Base-by-base conservation (phyloP, 768 basidiomycete genomes). In the Artomyces pyxidatus region DNA sequence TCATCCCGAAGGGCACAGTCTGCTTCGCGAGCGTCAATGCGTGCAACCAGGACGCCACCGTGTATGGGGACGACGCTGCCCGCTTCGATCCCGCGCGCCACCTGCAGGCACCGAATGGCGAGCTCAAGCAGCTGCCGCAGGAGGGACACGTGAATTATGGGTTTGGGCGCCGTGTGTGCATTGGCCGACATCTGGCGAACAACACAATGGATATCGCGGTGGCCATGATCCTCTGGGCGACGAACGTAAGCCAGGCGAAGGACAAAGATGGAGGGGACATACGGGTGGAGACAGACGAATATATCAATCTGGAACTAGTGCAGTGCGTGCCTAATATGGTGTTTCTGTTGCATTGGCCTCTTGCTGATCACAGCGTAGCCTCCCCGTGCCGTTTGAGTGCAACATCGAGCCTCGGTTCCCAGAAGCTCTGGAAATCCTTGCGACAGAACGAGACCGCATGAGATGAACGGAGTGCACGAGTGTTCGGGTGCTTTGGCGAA, bases 1-100 rank as follows among this genome's bases (percentile, higher is more conserved):
- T 58, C 45, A 68, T 71, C 16, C 69, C 70, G 1, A 63, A 60
- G 22, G 69, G 66, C 9, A 63, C 67, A 1, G 56, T 65, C 1
- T 56, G 67, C 25, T 48, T 68, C 11, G 56, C 58, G 6, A 68
- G 65, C 32, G 6, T 32, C 22, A 49, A 55, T 43, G 26, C 27
- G 7, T 41, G 46, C 19, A 40, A 50, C 37, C 38, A 43, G 10
- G 38, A 51, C 12, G 37, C 37, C 7, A 37, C 40, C 4, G 16
- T 46, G 0, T 59, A 40, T 22, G 52, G 51, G 9, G 41, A 49
- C 4, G 52, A 60, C 27, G 51, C 53, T 6, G 47, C 45, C 3
- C 27, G 32, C 5, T 61, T 61, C 48, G 22, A 40, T 6, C 60
- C 60, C 2, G 53, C 44, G 6, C 50, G 60, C 14, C 53, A 41